These are phyloP conservation scores for Graphium sp. DNA, from an alignment of 2,329 filamentous ascomycete genomes.

Conservation along the genomic window DNA sequence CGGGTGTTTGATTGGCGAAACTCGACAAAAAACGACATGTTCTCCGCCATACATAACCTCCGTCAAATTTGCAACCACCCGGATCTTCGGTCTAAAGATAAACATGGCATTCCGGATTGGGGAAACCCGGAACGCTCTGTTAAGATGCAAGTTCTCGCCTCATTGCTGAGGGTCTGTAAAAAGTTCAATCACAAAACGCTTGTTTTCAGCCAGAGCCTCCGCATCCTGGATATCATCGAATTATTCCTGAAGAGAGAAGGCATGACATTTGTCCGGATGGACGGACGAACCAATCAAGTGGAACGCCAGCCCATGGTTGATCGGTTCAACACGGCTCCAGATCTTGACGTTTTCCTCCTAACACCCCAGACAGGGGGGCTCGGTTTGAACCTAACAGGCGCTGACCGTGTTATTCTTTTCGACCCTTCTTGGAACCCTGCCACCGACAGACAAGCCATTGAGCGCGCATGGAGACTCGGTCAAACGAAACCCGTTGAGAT, in stretches of 20 bases:
- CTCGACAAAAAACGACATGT: slow-evolving; percentile 4
- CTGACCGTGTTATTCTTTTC: slow-evolving; percentile 92
- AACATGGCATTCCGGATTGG: slow-evolving; percentile 31
- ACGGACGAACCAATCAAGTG: slow-evolving; percentile 79
- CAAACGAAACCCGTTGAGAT: slow-evolving; percentile 93
- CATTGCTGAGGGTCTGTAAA: slow-evolving; percentile 76
- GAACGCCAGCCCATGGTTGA: slow-evolving; percentile 82
- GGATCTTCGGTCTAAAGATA: slow-evolving; percentile 43
- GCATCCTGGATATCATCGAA: slow-evolving; percentile 92
- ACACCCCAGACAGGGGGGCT: slow-evolving; percentile 93
- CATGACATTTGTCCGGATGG: slow-evolving; percentile 76
- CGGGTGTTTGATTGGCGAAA: slow-evolving; percentile 3
- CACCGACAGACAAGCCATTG: slow-evolving; percentile 85
- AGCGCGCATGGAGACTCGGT: slow-evolving; percentile 87
- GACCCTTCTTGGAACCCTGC: slow-evolving; percentile 99
- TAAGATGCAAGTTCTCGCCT: slow-evolving; percentile 91
- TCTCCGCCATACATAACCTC: slow-evolving; percentile 82
- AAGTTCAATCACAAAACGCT: slow-evolving; percentile 82
- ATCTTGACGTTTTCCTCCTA: slow-evolving; percentile 75
- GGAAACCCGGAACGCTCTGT: slow-evolving; percentile 67
- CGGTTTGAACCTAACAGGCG: slow-evolving; percentile 86
- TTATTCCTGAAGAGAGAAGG: slow-evolving; percentile 56
- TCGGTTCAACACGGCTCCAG: slow-evolving; percentile 69
- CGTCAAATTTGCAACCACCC: slow-evolving; percentile 98
- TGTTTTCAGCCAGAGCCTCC: slow-evolving; percentile 80